phyloP scores from a whole-genome alignment of 2,329 filamentous ascomycete genomes.

The Sporothrix luriei region DNA sequence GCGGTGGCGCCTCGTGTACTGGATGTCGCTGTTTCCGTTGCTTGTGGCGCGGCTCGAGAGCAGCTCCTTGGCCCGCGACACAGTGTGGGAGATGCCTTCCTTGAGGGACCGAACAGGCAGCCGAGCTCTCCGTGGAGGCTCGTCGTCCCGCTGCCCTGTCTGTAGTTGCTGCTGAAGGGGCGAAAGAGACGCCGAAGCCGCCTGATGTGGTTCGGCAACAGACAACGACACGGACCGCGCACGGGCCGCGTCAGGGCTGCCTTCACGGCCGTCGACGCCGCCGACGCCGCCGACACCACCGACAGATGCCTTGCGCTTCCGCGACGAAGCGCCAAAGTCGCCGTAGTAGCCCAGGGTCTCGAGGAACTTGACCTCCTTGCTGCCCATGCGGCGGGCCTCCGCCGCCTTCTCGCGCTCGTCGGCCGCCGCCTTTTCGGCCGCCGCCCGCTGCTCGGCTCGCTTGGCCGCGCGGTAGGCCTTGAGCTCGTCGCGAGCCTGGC shows the following conservation, averaged over 20 bases:
- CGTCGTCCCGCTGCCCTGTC: neutral
- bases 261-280: slow-evolving; percentile 34
- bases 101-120: slow-evolving; percentile 22
- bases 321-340: slow-evolving; percentile 23
- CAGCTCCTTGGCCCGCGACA: slow-evolving; percentile 30
- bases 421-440: slow-evolving; percentile 46
- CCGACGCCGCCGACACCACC: neutral
- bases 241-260: slow-evolving; percentile 37
- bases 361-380: slow-evolving; percentile 37
- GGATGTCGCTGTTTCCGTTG: neutral
- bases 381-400: slow-evolving; percentile 36
- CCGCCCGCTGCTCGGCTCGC: slow-evolving; percentile 40
- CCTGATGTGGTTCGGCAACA: slow-evolving; percentile 36
- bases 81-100: slow-evolving; percentile 27
- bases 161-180: slow-evolving; percentile 28
- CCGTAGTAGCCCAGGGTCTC: slow-evolving; percentile 35
- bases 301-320: slow-evolving; percentile 30
- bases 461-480: slow-evolving; percentile 45
- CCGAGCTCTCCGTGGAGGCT: neutral
- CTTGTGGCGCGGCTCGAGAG: slow-evolving; percentile 25
- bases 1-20: neutral
- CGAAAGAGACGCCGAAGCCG: slow-evolving; percentile 46
- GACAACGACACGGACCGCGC: slow-evolving; percentile 23
- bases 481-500: slow-evolving; percentile 55
- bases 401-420: slow-evolving; percentile 38